Base-by-base conservation (phyloP, 2,329 filamentous ascomycete genomes). In the Epichloe amarillans region DNA sequence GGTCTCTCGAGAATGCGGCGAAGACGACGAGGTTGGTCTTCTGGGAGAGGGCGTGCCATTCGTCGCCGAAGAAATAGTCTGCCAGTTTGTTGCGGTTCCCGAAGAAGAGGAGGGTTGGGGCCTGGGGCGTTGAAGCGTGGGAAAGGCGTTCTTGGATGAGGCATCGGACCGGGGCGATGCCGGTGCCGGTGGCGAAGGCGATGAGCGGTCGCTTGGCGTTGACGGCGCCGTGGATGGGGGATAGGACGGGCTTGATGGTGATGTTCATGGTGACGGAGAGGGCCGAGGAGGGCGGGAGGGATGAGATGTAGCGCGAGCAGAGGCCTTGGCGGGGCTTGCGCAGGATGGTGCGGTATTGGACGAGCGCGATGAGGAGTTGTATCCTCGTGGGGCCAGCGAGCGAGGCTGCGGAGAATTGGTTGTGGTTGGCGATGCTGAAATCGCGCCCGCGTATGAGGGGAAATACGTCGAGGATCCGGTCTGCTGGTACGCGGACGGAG, bases 271-370 rank as follows among this genome's bases (percentile, higher is more conserved):
- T 65, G 8, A 94, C 73, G 23, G 67, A 73, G 15, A 95, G 69
- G 0, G 67, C 65, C 10, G 82, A 80, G 1, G 76, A 76, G 0
- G 72, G 68, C 4, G 67, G 64, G 0, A 97, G 73, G 4, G 75
- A 72, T 19, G 84, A 77, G 17, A 97, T 74, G 62, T 96, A 97
- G 23, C 87, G 79, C 5, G 93, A 95, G 66, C 90, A 96, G 46
- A 98, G 83, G 1, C 93, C 93, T 60, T 91, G 79, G 17, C 93
- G 79, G 3, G 86, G 83, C 54, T 86, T 84, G 61, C 86, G 87
- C 53, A 95, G 85, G 30, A 95, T 81, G 1, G 90, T 95, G 55
- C 83, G 81, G 66, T 95, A 97, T 63, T 91, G 89, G 53, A 98
- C 90, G 51, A 97, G 83, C 0, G 93, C 90, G 41, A 90, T 79